A percentile compares a stretch with the other conserved stretches of the same genome.
Conservation (phyloP, 106 monocot genomes). For the Xerophyta viscosa region DNA sequence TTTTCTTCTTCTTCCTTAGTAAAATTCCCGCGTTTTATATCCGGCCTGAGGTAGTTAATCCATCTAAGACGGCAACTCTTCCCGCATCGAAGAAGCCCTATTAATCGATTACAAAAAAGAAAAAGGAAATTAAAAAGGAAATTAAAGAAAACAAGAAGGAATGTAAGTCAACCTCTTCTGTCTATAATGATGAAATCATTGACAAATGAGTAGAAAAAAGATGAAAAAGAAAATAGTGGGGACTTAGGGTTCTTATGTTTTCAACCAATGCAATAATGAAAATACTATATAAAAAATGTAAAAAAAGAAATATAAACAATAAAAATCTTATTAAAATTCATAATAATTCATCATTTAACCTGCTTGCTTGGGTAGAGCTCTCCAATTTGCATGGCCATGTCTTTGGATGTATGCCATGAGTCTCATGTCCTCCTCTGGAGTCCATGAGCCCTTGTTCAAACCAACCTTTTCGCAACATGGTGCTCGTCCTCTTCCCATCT, state of each 20-base stretch:
- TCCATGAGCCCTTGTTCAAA: conserved; percentile 83
- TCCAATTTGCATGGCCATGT: conserved; percentile 69
- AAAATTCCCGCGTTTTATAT: conserved; percentile 73
- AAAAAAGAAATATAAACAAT: neutral
- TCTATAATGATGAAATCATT: no score
- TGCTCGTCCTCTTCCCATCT: conserved; percentile 63
- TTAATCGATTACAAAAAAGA: neutral
- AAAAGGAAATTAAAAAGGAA: neutral
- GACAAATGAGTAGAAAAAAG: no score
- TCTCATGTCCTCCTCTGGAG: conserved; percentile 67
- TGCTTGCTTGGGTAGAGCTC: conserved; percentile 76
- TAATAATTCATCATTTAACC: no score
- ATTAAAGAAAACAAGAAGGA: no score
- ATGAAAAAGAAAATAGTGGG: no score
- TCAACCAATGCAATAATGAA: no score
- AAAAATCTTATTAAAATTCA: no score
- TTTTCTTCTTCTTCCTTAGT: conserved; percentile 60
- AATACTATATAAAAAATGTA: neutral
- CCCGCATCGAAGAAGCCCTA: conserved; percentile 79
- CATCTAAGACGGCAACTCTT: conserved; percentile 83
- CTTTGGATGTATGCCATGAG: conserved; percentile 58
- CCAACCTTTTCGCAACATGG: conserved; percentile 83
- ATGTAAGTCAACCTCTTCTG: no score
- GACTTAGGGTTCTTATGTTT: no score
- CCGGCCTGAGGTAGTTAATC: conserved; percentile 84